A percentile compares a stretch with the other conserved stretches of the same genome.
Conservation (phyloP, 257 asterid genomes). For the Vinca minor region DNA sequence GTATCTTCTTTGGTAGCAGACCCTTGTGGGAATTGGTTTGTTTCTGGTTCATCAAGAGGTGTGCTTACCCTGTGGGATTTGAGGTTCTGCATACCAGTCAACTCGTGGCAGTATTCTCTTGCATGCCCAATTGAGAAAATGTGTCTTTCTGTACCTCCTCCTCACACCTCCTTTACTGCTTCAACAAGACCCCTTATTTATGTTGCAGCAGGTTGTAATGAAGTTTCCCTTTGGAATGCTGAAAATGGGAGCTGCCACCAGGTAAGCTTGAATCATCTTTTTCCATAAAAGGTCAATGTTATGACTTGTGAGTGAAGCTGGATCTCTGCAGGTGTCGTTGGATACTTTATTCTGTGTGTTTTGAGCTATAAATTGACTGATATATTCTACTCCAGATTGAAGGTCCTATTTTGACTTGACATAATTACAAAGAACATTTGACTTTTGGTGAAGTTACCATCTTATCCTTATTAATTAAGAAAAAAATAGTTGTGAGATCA, state of each 20-base stretch:
- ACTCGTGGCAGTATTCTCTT: conserved; percentile 82
- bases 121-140: conserved; percentile 80
- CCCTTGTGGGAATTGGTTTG: conserved; percentile 98
- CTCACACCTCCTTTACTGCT: conserved; percentile 64
- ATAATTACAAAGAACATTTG: no score
- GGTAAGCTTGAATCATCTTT: conserved; percentile 35
- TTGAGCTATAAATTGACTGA: not conserved
- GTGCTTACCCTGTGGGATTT: conserved; percentile 97
- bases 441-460: no score
- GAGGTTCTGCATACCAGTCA: conserved; percentile 93
- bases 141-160: conserved; percentile 91
- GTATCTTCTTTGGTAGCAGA: conserved; percentile 79
- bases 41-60: conserved; percentile 95
- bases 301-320: no score
- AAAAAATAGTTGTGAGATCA: no score
- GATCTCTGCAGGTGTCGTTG: no score
- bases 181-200: conserved; percentile 90
- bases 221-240: conserved; percentile 97
- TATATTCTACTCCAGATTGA: not conserved
- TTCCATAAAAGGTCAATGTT: not conserved
- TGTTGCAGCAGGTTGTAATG: conserved; percentile 96
- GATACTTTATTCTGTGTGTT: not conserved
- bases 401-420: no score
- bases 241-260: conserved; percentile 99
- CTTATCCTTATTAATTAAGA: no score